phyloP scores from a whole-genome alignment of 2,329 filamentous ascomycete genomes.

The Alternaria sp. region DNA sequence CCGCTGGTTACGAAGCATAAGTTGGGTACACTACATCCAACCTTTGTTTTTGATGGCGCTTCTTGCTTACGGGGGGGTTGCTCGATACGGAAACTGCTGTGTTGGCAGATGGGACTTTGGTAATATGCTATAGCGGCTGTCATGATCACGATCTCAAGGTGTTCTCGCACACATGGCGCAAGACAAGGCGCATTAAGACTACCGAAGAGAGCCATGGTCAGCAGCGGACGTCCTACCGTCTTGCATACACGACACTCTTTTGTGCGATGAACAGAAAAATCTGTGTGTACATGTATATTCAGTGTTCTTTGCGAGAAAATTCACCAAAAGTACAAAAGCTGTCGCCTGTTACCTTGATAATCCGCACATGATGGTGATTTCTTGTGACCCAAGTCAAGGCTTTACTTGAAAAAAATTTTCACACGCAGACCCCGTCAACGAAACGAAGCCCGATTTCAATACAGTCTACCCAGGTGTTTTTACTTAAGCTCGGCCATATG shows the following conservation, averaged over 20 bases:
- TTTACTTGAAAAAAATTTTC: too few species aligned
- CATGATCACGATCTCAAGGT: neutral
- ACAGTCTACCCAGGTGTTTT: too few species aligned
- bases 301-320: neutral
- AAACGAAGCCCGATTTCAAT: too few species aligned
- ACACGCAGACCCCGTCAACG: too few species aligned
- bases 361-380: neutral
- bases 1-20: neutral
- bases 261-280: neutral
- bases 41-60: neutral
- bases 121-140: neutral
- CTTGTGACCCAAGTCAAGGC: neutral
- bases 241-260: neutral
- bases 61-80: neutral
- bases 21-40: neutral
- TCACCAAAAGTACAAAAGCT: slow-evolving; percentile 1
- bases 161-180: neutral
- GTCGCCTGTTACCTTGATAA: neutral
- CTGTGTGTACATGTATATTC: neutral
- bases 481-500: too few species aligned
- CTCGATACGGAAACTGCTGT: neutral
- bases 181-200: neutral
- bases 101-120: neutral
- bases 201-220: neutral
- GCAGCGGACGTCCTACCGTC: neutral